Percentiles rank a stretch among this genome's conserved stretches.
Evolutionary conservation across 2,329 filamentous ascomycete species (phyloP).

Genomic region (Aspergillus texensis): DNA sequence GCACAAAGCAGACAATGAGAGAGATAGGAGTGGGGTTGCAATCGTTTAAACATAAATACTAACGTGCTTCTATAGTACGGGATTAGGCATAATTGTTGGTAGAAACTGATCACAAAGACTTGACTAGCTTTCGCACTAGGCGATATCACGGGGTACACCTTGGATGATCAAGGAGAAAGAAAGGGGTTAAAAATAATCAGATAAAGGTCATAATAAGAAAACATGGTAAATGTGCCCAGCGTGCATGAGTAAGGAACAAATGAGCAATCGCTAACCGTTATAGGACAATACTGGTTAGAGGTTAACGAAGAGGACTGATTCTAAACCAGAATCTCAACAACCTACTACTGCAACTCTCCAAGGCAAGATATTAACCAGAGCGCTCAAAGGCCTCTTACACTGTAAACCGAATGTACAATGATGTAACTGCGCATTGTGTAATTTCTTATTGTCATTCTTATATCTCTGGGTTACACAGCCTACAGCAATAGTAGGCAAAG

Average conservation of each 20-base stretch:
- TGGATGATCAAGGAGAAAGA: no score
- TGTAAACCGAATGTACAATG: neutral
- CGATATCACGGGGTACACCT: no score
- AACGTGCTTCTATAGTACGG: no score
- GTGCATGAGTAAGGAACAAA: rapidly evolving
- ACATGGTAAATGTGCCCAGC: neutral
- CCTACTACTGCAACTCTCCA: neutral
- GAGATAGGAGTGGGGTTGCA: neutral
- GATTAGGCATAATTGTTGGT: no score
- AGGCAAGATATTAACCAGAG: neutral
- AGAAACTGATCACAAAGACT: no score
- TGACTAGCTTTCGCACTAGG: no score
- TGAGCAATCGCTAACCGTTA: neutral
- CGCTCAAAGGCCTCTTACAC: neutral
- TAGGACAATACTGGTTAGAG: neutral
- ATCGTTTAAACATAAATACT: no score
- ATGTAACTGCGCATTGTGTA: neutral
- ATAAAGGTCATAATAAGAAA: neutral
- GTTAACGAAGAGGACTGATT: no score
- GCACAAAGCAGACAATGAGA: neutral
- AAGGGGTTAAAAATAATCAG: neutral
- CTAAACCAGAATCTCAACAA: neutral
- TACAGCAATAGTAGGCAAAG: neutral
- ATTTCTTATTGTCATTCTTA: no score
- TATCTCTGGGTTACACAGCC: no score